Percentiles rank a stretch among this genome's conserved stretches.
Evolutionary conservation across 805 yeast species (phyloP).

Genomic region (Nakazawaea wyomingensis): DNA sequence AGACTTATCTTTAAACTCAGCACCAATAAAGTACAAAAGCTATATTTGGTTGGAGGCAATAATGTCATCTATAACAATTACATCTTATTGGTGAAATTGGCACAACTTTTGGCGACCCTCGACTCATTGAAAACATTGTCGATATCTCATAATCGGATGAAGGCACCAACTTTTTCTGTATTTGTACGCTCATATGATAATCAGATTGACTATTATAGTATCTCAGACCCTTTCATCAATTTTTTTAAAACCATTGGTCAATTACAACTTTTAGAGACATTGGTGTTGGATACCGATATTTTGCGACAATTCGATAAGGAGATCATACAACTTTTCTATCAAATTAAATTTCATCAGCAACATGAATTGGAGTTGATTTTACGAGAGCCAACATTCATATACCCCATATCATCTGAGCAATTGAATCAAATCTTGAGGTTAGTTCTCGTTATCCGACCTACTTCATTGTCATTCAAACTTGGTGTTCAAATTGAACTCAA

Average conservation of each 20-base stretch:
- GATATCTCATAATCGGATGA: not conserved
- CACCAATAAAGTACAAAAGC: not conserved
- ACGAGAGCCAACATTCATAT: constrained; percentile 7
- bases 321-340: not conserved
- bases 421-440: not conserved
- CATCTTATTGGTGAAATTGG: not conserved
- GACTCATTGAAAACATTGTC: not conserved
- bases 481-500: constrained; percentile 9
- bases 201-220: not conserved
- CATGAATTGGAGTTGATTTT: not conserved
- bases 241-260: constrained; percentile 2
- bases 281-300: constrained; percentile 1
- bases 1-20: not conserved
- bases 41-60: constrained; percentile 6
- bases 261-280: not conserved
- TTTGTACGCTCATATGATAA: not conserved
- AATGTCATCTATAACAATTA: constrained; percentile 1
- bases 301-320: not conserved
- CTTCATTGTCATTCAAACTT: not conserved
- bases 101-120: not conserved
- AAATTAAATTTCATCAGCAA: not conserved
- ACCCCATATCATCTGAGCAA: constrained; percentile 3
- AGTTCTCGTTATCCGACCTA: not conserved
- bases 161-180: constrained; percentile 1
- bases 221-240: not conserved